Evolutionary conservation across 1,284 basidiomycete genomes (phyloP), one percentile per base, ranked within the genome.

Genomic region (Anthracocystis panici-leucophaei): DNA sequence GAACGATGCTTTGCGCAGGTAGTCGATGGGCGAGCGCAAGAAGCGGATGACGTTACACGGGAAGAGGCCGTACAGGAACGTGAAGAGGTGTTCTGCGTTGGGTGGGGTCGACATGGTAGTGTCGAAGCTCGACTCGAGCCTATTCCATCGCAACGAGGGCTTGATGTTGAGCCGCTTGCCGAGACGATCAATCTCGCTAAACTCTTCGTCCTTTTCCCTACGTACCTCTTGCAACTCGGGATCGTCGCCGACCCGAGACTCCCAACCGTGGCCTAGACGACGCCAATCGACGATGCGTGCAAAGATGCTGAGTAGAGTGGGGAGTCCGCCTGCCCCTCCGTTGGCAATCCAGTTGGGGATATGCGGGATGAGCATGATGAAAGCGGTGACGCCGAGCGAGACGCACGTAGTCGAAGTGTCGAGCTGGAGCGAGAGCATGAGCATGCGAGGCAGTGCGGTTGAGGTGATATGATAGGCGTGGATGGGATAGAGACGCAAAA

Each of bases 1-100:
- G n/a, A 93, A 85, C 7, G 88, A 89, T 6, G 90, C 87, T 54
- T 89, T 88, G 91, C 85, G 85, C 23, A 95, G 86, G 79, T 92
- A 93, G 49, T 86, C 85, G 23, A 88, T 87, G 3, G 93, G 92
- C 35, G 87, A 86, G 54, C 90, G 90, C 67, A 94, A 84, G 84
- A 95, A 95, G 65, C 88, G 88, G 63, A 95, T 87, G 50, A 91
- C 87, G 86, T 94, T 94, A 87, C 91, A 92, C 2, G 93, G 93
- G 85, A 92, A 95, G 57, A 95, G 89, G 78, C 93, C 95, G 85
- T 94, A 95, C 74, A 95, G 87, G 60, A 90, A 88, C 8, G 91
- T 91, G 86, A 94, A 95, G 41, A 86, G 80, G 25, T 71, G 61
- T 18, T 74, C 57, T 2, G 84, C 79, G 44, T 85, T 77, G 21